A percentile compares a stretch with the other conserved stretches of the same genome.
Conservation (phyloP, 306 rosid genomes). For the Trifolium fragiferum region DNA sequence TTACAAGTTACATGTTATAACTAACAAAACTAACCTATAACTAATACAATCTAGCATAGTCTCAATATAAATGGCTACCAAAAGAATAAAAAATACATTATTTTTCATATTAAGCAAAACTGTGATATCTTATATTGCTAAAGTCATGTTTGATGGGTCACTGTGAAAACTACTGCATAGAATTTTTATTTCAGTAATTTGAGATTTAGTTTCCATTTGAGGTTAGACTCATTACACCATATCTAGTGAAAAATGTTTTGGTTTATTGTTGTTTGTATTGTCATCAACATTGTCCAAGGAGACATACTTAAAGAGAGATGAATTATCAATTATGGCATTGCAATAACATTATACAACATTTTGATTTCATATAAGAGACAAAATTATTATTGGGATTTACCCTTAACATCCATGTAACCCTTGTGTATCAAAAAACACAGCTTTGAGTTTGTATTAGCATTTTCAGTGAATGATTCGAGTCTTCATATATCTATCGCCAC, state of each 20-base stretch:
- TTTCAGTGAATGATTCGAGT: conserved; percentile 34
- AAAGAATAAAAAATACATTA: no score
- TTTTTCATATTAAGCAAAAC: no score
- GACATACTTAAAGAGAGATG: not conserved
- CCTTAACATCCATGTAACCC: not conserved
- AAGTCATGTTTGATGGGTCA: no score
- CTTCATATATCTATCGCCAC: conserved; percentile 20
- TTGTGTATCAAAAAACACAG: not conserved
- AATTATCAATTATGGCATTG: conserved; percentile 18
- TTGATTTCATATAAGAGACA: conserved; percentile 26
- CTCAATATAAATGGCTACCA: no score
- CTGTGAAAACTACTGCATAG: no score
- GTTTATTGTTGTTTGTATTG: not conserved
- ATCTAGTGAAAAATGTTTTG: not conserved
- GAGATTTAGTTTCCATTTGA: no score
- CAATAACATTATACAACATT: not conserved
- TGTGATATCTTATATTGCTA: no score
- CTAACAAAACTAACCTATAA: no score
- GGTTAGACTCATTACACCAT: no score
- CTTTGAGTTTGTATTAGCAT: conserved; percentile 24
- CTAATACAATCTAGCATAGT: no score
- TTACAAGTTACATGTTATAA: no score
- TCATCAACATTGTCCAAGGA: not conserved
- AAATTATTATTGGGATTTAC: conserved; percentile 27
- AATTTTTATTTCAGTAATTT: no score